Percentiles rank a stretch among this genome's conserved stretches.
Evolutionary conservation across 345 rosid species (phyloP).

Genomic region (Fremontodendron californicum): DNA sequence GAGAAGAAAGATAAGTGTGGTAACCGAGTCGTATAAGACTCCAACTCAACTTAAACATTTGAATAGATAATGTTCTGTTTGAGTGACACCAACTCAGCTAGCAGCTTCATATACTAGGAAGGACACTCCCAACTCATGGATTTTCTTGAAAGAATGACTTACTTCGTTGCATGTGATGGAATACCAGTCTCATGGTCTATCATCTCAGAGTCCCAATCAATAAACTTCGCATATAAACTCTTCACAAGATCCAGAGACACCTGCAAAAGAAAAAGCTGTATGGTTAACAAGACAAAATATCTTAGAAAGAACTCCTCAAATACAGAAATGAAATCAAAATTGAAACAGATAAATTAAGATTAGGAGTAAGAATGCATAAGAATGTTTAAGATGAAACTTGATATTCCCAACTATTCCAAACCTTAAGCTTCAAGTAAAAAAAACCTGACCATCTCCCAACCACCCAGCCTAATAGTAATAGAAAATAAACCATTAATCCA

Average conservation of each 20-base stretch:
- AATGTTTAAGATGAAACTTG: slow-evolving; percentile 5
- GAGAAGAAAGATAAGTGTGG: background rate
- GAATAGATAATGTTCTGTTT: background rate
- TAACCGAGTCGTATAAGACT: background rate
- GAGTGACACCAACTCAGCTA: background rate
- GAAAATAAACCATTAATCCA: background rate
- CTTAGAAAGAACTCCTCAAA: background rate
- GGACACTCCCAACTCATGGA: slow-evolving; percentile 64
- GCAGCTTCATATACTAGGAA: background rate
- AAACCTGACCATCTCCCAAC: background rate
- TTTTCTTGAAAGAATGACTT: slow-evolving; percentile 26
- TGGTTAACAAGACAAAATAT: background rate
- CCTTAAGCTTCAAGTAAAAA: background rate
- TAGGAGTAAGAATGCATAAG: background rate
- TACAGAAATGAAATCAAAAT: background rate
- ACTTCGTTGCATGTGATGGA: slow-evolving; percentile 89
- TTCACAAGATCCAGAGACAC: slow-evolving; percentile 96
- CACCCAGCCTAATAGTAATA: background rate
- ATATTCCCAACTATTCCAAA: background rate
- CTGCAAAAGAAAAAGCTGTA: slow-evolving; percentile 42
- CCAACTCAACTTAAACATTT: background rate
- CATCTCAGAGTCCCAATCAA: slow-evolving; percentile 96
- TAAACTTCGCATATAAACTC: slow-evolving; percentile 90
- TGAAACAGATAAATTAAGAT: background rate
- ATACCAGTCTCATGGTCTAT: slow-evolving; percentile 76